Conservation (phyloP, 176 grass and related monocot genomes). For the Aegilops speltoides region DNA sequence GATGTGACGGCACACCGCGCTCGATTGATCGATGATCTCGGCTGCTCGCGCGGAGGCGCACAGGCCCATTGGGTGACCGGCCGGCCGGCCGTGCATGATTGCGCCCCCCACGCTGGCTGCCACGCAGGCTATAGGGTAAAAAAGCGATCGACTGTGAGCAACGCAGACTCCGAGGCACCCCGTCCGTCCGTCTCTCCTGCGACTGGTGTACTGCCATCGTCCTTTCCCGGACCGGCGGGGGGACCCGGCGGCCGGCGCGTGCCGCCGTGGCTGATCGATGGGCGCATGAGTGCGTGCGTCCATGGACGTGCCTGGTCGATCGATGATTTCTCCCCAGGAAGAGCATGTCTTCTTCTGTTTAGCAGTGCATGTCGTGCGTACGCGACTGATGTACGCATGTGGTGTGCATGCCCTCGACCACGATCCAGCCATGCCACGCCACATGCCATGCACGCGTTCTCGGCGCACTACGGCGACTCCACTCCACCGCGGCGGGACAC, state of each 20-base stretch:
- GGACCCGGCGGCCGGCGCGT: slow-evolving; percentile 6
- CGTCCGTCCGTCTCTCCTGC: neutral
- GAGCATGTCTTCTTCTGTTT: neutral
- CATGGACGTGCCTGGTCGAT: too few species aligned
- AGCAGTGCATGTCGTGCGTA: neutral
- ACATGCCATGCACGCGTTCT: neutral
- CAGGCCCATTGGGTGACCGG: neutral
- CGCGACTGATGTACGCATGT: neutral
- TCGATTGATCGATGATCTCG: neutral
- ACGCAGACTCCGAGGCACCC: neutral
- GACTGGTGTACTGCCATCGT: neutral
- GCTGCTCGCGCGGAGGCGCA: neutral
- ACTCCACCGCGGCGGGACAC: neutral
- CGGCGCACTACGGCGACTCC: neutral
- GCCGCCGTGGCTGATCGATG: neutral
- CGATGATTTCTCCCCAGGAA: neutral
- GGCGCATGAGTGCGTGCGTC: neutral
- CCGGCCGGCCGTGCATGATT: neutral
- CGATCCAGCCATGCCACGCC: neutral
- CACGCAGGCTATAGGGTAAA: neutral
- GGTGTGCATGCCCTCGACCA: neutral
- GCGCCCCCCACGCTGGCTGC: neutral
- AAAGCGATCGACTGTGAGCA: neutral
- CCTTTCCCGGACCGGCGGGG: slow-evolving; percentile 25
- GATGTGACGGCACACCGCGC: neutral